Evolutionary conservation across 495 filamentous ascomycete genomes (phyloP), one percentile per base, ranked within the genome.

Genomic region (Cetradonia linearis): DNA sequence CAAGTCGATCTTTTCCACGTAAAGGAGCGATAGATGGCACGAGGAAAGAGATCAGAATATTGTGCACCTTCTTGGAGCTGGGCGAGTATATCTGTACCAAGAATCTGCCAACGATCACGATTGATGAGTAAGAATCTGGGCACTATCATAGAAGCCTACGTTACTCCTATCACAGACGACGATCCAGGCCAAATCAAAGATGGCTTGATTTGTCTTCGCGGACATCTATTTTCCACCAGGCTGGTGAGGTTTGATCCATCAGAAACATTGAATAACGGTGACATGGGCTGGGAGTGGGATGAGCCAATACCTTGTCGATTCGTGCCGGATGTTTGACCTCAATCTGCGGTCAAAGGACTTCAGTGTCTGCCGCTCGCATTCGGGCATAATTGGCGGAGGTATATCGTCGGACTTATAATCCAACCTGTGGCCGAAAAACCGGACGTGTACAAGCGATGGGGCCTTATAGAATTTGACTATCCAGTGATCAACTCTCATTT

Each of bases 1-100:
- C 8, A 42, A n/a, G 31, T 53, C n/a, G 28, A 33, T 1, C 13
- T 5, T 46, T 3, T 9, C 18, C 2, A 23, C n/a, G 18, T 3
- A 20, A 3, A 4, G 9, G 20, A 3, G 8, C 49, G 31, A 6
- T n/a, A 1, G 16, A 6, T 53, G 16, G 30, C 28, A 1, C 27
- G 49, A 53, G 49, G 18, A 9, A 23, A 31, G 16, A 18, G 42
- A 46, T 20, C 42, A 3, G n/a, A n/a, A n/a, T 53, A 53, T 34
- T 16, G 49, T 11, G 49, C 49, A 11, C 49, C 49, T 9, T 53
- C 49, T n/a, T 53, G 49, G 49, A 53, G 49, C 30, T 53, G 49
- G 49, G 49, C 49, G 16, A 33, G 28, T 34, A 20, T 53, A 4
- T 14, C 31, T 1, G 49, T 14, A 10, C 18, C 8, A 2, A 34